phyloP scores from a whole-genome alignment of 164 flowering plant genomes.

The Kingdonia uniflora region DNA sequence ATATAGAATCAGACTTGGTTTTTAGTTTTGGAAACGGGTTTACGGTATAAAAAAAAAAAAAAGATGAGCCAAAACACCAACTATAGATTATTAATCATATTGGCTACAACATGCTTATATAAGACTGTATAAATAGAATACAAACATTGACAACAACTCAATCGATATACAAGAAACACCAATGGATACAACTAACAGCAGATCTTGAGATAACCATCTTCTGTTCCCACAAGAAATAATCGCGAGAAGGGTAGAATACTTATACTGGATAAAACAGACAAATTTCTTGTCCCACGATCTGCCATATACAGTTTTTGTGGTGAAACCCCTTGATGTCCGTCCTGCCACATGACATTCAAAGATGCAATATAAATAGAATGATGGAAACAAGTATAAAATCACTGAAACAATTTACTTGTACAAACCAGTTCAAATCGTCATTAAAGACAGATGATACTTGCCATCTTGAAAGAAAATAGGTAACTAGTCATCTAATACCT shows the following conservation, averaged over 20 bases:
- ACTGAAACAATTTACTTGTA: neutral
- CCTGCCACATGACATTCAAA: slow-evolving; percentile 26
- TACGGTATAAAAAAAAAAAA: too few relatives aligned
- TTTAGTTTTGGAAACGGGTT: too few relatives aligned
- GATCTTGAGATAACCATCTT: slow-evolving; percentile 82
- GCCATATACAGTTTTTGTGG: slow-evolving; percentile 60
- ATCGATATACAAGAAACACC: neutral
- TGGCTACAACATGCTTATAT: too few relatives aligned
- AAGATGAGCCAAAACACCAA: too few relatives aligned
- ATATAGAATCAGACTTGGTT: too few relatives aligned
- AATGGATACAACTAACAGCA: slow-evolving; percentile 35
- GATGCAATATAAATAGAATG: neutral
- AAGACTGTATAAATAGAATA: too few relatives aligned
- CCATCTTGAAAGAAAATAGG: too few relatives aligned
- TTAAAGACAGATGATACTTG: too few relatives aligned
- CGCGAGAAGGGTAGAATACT: slow-evolving; percentile 78
- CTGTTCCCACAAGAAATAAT: slow-evolving; percentile 82
- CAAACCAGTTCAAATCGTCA: neutral
- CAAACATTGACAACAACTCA: neutral
- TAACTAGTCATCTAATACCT: too few relatives aligned
- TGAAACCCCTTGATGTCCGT: slow-evolving; percentile 38
- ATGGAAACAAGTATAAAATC: neutral
- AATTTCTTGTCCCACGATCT: slow-evolving; percentile 51
- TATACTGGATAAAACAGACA: slow-evolving; percentile 66
- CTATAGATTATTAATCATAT: too few relatives aligned